Evolutionary conservation across 2,329 filamentous ascomycete species (phyloP), one percentile per base, ranked within the genome.

Genomic region (Xylariaceae sp.): DNA sequence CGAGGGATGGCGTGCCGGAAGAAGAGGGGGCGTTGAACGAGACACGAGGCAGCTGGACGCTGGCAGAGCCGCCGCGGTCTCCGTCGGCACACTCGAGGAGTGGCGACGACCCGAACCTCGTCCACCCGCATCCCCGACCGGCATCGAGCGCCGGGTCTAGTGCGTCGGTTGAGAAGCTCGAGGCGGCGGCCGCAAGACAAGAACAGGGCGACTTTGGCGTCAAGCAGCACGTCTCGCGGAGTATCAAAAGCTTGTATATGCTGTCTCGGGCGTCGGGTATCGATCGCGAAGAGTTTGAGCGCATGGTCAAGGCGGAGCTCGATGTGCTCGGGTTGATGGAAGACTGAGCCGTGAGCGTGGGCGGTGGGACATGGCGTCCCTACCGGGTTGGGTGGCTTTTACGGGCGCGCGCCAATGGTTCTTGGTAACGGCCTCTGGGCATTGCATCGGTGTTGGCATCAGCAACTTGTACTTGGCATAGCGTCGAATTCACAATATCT

Each of bases 211-310:
- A 88, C 58, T 73, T 82, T 35, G 83, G 78, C 11, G 75, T 92
- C 35, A 83, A 83, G 57, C 80, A 88, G 58, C 84, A 90, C 58
- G 77, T 92, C 28, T 80, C 78, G 22, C 79, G 81, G 7, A 83
- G 79, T 51, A 73, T 92, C 36, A 82, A 85, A 64, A 88, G 81
- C 56, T 58, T 92, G 44, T 90, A 77, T 56, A 61, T 82, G 44
- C 60, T 92, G 41, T 79, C 83, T 16, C 73, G 72, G 26, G 71
- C 78, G 2, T 77, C 77, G 15, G 84, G 84, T 1, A 88, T 92
- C 45, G 76, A 83, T 32, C 66, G 78, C 28, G 74, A 75, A 21
- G 84, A 90, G 53, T 92, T 90, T 58, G 79, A 83, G 56, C 65
- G 73, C 32, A 67, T 89, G 39, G 72, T 90, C 10, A 72, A 69